Base-by-base conservation (phyloP, 352 stramenopile genomes). In the Phytophthora sp. region DNA sequence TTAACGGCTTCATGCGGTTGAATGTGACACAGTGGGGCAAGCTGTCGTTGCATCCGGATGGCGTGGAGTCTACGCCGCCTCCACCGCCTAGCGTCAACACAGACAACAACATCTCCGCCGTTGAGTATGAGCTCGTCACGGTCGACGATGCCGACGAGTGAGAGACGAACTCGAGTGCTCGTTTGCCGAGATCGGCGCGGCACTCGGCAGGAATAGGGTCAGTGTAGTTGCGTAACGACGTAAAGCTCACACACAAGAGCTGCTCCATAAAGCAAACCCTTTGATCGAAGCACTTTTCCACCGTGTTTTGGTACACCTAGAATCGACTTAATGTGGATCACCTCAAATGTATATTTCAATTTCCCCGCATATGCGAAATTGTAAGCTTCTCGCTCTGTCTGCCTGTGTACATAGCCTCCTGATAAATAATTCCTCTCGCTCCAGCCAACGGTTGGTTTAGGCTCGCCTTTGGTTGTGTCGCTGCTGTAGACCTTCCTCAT, bases 21-120 rank as follows among this genome's bases (percentile, higher is more conserved):
- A 92, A 92, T 59, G 86, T 96, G 60, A 90, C 81, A n/a, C 72
- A 91, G 38, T 96, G 86, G 86, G 88, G 88, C 21, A 96, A 96
- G 57, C 66, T 96, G 23, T 73, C 82, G 7, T 33, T 33, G 36
- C 76, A 96, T 70, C 88, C 88, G 15, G 88, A 96, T 47, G 83
- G 73, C 21, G 59, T 96, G 36, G 79, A 61, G 15, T 96, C 88
- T 27, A 96, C 88, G 12, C 88, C 88, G 8, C 60, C 70, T 20
- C 68, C 72, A 4, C 88, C 88, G 23, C 39, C 69, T 1, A 76
- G 47, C 5, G 46, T 84, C 21, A 84, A 91, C 63, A 79, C 64
- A 16, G 51, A 76, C 21, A 92, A 94, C 71, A 85, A 96, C 47
- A 79, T 96, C 23, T 96, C 88, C 0, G 62, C 74, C 8, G 61